These are phyloP conservation scores for Chaetomium olivaceum DNA, from an alignment of 2,329 filamentous ascomycete genomes.

Conservation along the genomic window DNA sequence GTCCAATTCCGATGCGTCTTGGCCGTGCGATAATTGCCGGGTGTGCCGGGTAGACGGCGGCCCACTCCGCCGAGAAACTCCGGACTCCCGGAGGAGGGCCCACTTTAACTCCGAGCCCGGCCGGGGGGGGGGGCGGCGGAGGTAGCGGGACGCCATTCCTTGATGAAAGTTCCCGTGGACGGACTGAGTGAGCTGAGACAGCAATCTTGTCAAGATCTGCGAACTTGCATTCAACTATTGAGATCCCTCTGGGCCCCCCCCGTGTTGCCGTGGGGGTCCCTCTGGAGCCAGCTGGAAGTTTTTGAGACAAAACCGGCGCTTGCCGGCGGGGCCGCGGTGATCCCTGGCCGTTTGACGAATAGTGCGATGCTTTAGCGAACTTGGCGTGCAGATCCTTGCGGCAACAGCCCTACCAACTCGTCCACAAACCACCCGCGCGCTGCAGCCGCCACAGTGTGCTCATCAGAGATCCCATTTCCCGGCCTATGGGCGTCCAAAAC, in stretches of 20 bases:
- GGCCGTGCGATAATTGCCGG: neutral
- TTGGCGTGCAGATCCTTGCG: slow-evolving; percentile 10
- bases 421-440: neutral
- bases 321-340: neutral
- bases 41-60: neutral
- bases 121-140: neutral
- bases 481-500: neutral
- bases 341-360: slow-evolving; percentile 3
- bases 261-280: neutral
- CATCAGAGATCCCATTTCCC: neutral
- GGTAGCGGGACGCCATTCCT: neutral
- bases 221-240: neutral
- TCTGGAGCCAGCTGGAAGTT: neutral
- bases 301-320: slow-evolving; percentile 2
- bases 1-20: neutral
- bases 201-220: neutral
- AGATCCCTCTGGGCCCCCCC: neutral
- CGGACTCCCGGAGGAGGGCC: slow-evolving; percentile 8
- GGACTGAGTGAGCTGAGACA: neutral
- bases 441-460: neutral
- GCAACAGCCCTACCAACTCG: neutral
- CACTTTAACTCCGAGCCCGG: slow-evolving; percentile 18
- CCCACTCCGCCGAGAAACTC: slow-evolving; percentile 18
- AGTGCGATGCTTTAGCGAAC: neutral
- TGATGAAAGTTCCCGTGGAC: neutral